A percentile compares a stretch with the other conserved stretches of the same genome.
These are phyloP conservation scores for Aspergillus sp. DNA, from an alignment of 2,329 filamentous ascomycete species.

Conservation along the genomic window DNA sequence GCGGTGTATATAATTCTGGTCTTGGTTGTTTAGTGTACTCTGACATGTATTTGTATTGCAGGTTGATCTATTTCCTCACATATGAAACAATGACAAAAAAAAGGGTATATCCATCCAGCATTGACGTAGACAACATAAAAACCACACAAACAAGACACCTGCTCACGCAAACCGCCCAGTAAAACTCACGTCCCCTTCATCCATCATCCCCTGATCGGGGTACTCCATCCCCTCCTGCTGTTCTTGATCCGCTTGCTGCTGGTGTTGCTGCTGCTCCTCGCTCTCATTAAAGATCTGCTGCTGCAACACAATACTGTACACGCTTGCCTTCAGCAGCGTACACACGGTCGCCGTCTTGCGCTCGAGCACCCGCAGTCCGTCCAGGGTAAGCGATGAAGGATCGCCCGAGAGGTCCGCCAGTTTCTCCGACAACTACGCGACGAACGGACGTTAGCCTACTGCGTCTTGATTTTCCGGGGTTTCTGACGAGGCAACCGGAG, in stretches of 20 bases:
- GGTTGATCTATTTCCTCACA: slow-evolving; percentile 12
- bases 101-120: slow-evolving; percentile 18
- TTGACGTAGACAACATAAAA: slow-evolving; percentile 11
- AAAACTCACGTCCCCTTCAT: slow-evolving; percentile 28
- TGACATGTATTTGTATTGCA: slow-evolving; percentile 31
- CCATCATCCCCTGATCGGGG: slow-evolving; percentile 20
- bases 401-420: slow-evolving; percentile 59
- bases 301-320: slow-evolving; percentile 97
- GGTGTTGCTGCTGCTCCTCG: slow-evolving; percentile 33
- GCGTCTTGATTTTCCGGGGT: neutral
- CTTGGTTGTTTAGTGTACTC: slow-evolving; percentile 9
- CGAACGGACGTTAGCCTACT: neutral
- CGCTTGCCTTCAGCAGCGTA: slow-evolving; percentile 93
- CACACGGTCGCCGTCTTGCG: slow-evolving; percentile 93
- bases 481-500: neutral
- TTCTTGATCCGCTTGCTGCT: slow-evolving; percentile 13
- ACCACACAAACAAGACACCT: slow-evolving; percentile 3
- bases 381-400: slow-evolving; percentile 71
- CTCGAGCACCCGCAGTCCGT: slow-evolving; percentile 83
- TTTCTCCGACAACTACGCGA: slow-evolving; percentile 29
- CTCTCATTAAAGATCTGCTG: slow-evolving; percentile 80
- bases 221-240: slow-evolving; percentile 18
- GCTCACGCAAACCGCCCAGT: slow-evolving; percentile 13
- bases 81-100: slow-evolving; percentile 8
- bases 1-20: slow-evolving; percentile 22